Evolutionary conservation across 805 yeast genomes (phyloP).

Genomic region (Peterozyma toletana): DNA sequence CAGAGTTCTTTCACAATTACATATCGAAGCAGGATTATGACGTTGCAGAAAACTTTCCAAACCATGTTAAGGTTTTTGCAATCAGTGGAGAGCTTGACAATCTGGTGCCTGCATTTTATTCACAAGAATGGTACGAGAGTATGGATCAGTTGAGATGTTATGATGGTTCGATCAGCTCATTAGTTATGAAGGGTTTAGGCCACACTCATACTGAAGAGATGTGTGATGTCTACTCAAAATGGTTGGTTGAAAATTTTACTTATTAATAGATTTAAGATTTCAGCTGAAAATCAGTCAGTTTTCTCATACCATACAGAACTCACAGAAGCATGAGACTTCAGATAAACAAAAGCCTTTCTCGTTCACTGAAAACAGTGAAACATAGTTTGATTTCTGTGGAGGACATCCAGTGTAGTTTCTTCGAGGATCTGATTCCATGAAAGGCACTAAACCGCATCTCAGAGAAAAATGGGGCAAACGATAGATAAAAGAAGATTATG

Average conservation of each 20-base stretch:
- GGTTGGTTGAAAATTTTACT: constrained; percentile 7
- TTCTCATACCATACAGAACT: too few species aligned
- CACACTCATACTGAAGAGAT: constrained; percentile 8
- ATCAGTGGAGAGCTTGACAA: constrained; percentile 8
- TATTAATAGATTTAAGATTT: not conserved
- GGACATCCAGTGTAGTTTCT: too few species aligned
- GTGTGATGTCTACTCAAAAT: constrained; percentile 5
- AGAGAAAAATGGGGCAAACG: too few species aligned
- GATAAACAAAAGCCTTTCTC: too few species aligned
- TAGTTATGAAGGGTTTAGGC: constrained; percentile 3
- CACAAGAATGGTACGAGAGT: constrained; percentile 8
- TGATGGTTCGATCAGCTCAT: constrained; percentile 5
- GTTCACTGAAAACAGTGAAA: too few species aligned
- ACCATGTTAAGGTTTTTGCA: constrained; percentile 11
- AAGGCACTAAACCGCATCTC: too few species aligned
- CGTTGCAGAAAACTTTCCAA: constrained; percentile 10
- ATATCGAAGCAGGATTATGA: constrained; percentile 8
- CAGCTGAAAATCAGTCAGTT: too few species aligned
- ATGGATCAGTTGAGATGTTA: constrained; percentile 5
- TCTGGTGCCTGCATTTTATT: constrained; percentile 8
- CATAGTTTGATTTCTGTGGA: too few species aligned
- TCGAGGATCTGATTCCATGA: too few species aligned
- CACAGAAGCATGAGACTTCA: too few species aligned
- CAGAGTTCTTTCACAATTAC: constrained; percentile 9
- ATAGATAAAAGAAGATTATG: too few species aligned